phyloP scores from a whole-genome alignment of 179 eudicot species.

The Silene noctiflora region DNA sequence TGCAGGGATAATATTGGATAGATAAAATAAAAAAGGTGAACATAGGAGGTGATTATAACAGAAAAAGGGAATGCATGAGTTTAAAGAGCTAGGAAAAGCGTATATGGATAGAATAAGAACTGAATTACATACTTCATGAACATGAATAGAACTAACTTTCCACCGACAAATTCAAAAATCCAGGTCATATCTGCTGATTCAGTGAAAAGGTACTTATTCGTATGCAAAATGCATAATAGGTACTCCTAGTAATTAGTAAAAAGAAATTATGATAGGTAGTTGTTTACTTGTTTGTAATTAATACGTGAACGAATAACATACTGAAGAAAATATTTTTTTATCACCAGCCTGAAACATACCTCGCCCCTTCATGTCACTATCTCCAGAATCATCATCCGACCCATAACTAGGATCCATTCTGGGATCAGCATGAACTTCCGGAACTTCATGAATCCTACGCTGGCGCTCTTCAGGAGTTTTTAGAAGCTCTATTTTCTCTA shows the following conservation, averaged over 20 bases:
- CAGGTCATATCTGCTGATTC: neutral
- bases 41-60: neutral
- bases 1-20: too few relatives aligned
- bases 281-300: neutral
- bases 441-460: conserved; percentile 75
- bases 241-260: neutral
- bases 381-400: conserved; percentile 72
- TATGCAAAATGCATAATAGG: neutral
- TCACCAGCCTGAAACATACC: conserved; percentile 38
- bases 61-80: too few relatives aligned
- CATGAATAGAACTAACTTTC: neutral
- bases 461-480: conserved; percentile 84
- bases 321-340: neutral
- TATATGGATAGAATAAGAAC: too few relatives aligned
- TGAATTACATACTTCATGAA: too few relatives aligned
- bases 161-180: neutral
- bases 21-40: neutral
- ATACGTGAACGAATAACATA: neutral
- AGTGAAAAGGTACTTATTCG: neutral
- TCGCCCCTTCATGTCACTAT: conserved; percentile 53
- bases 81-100: too few relatives aligned
- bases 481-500: conserved; percentile 81
- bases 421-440: conserved; percentile 92
- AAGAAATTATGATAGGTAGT: neutral
- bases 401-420: conserved; percentile 87